These are phyloP conservation scores for Aureobasidium sp. DNA, from an alignment of 2,329 filamentous ascomycete genomes.

Conservation along the genomic window DNA sequence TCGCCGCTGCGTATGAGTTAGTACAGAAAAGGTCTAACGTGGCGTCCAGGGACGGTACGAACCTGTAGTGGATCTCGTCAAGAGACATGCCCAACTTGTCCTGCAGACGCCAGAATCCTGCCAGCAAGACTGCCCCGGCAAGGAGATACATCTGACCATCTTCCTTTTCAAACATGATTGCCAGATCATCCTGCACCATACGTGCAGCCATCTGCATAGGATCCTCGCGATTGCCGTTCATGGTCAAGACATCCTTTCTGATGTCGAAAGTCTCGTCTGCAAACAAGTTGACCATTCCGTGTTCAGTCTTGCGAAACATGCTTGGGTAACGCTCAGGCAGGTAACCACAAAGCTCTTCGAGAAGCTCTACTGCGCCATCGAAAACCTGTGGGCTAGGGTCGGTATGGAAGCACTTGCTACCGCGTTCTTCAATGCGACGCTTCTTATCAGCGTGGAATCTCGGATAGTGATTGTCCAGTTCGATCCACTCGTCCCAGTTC, in stretches of 20 bases:
- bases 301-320: conserved; percentile 54
- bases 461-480: conserved; percentile 71
- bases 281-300: conserved; percentile 60
- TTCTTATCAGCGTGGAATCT: conserved; percentile 65
- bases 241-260: conserved; percentile 47
- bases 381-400: conserved; percentile 49
- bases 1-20: conserved; percentile 44
- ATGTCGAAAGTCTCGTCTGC: conserved; percentile 68
- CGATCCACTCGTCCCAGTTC: conserved; percentile 68
- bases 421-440: conserved; percentile 57
- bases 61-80: conserved; percentile 62
- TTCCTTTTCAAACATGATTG: conserved; percentile 67
- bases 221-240: conserved; percentile 47
- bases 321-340: conserved; percentile 66
- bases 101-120: conserved; percentile 73
- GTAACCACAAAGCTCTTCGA: conserved; percentile 64
- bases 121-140: conserved; percentile 64
- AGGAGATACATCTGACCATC: conserved; percentile 77
- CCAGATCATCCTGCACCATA: conserved; percentile 72
- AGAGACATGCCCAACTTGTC: conserved; percentile 77
- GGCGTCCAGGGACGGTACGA: neutral
- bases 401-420: conserved; percentile 57
- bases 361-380: conserved; percentile 63
- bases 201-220: conserved; percentile 68
- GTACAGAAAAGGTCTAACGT: neutral